Conservation (phyloP, 768 basidiomycete genomes). For the Naganishia onofrii region DNA sequence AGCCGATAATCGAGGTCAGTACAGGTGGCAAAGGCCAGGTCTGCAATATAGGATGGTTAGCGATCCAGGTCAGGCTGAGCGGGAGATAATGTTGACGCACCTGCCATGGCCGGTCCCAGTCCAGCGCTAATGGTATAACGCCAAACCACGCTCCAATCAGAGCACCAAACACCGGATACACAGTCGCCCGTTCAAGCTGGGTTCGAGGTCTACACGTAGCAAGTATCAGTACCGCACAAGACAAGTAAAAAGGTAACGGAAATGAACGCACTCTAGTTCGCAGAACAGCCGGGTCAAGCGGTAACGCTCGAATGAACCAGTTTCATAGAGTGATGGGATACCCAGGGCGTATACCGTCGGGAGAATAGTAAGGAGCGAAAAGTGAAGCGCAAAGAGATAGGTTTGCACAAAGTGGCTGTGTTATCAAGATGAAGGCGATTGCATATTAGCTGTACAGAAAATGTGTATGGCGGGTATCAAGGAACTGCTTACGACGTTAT, state of each 20-base stretch:
- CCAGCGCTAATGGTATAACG: slow-evolving; percentile 78
- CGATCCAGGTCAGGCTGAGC: neutral
- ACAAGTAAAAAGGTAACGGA: neutral
- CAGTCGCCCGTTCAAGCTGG: slow-evolving; percentile 70
- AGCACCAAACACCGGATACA: slow-evolving; percentile 74
- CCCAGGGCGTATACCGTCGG: slow-evolving; percentile 71
- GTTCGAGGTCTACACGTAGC: slow-evolving; percentile 35
- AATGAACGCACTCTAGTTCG: slow-evolving; percentile 69
- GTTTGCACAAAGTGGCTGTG: slow-evolving; percentile 53
- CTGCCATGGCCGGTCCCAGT: slow-evolving; percentile 99
- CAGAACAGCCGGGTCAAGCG: slow-evolving; percentile 77
- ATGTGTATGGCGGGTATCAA: neutral
- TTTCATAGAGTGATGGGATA: slow-evolving; percentile 57
- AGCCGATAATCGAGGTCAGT: slow-evolving; percentile 39
- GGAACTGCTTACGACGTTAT: slow-evolving; percentile 57
- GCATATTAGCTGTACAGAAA: slow-evolving; percentile 2
- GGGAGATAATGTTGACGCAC: slow-evolving; percentile 54
- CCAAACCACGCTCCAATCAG: slow-evolving; percentile 77
- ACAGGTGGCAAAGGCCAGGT: slow-evolving; percentile 43
- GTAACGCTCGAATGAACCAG: slow-evolving; percentile 60
- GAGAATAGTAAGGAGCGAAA: slow-evolving; percentile 66
- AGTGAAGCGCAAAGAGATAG: slow-evolving; percentile 65
- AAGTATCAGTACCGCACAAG: neutral
- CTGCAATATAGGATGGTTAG: slow-evolving; percentile 19
- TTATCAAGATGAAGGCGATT: neutral